Evolutionary conservation across 352 stramenopile species (phyloP).

Genomic region (Phytophthora fragariaefolia): DNA sequence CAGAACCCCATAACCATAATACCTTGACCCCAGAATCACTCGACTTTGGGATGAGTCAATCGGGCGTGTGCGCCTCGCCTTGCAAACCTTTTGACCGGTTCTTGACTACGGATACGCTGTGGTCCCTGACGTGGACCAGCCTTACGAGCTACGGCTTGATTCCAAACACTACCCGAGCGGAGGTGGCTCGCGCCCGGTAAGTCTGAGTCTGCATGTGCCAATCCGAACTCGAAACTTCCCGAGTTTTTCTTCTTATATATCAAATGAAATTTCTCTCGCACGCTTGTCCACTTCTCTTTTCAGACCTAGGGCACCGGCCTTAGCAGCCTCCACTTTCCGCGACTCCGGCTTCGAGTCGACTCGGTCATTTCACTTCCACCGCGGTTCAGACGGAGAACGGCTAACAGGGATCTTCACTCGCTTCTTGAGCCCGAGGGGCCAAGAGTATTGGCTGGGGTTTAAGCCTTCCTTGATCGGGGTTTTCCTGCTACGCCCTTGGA

Average conservation of each 20-base stretch:
- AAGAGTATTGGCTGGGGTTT: not conserved
- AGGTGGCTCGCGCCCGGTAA: not conserved
- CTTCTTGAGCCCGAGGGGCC: not conserved
- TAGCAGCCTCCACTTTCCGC: not conserved
- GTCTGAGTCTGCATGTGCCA: not conserved
- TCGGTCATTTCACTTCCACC: conserved; percentile 2
- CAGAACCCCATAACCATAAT: no score
- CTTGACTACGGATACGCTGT: not conserved
- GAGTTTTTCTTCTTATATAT: not conserved
- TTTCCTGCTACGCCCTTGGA: not conserved
- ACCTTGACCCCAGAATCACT: no score
- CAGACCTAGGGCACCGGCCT: not conserved
- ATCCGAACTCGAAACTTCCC: not conserved
- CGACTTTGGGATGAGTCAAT: no score
- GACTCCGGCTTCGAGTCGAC: not conserved
- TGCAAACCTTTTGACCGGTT: no score
- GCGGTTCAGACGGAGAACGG: not conserved
- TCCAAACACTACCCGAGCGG: not conserved
- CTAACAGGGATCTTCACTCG: not conserved
- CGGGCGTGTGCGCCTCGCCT: no score
- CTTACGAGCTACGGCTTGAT: not conserved
- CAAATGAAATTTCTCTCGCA: not conserved
- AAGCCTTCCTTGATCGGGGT: not conserved
- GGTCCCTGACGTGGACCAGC: not conserved
- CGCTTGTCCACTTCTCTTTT: not conserved